Percentiles rank a stretch among this genome's conserved stretches.
These are phyloP conservation scores for Alnus glutinosa DNA, from an alignment of 306 rosid genomes.

Conservation along the genomic window DNA sequence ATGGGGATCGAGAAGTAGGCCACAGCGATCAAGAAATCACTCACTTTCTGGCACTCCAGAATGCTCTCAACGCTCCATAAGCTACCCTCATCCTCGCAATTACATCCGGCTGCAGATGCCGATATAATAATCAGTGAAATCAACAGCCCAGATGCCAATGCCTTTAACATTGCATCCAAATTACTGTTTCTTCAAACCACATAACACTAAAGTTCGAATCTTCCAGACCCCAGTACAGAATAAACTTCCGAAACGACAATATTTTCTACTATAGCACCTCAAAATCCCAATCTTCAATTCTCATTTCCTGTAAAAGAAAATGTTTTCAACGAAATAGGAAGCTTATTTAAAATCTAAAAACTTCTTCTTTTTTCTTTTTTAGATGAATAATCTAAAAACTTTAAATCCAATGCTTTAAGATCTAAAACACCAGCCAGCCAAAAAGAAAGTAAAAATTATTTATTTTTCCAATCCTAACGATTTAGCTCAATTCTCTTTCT, in stretches of 20 bases:
- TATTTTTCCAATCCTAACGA: constrained; percentile 2
- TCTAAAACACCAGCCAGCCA: constrained; percentile 24
- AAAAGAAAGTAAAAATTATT: not conserved
- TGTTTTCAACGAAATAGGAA: constrained; percentile 19
- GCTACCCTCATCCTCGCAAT: constrained; percentile 92
- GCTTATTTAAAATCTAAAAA: constrained; percentile 26
- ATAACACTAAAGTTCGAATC: constrained; percentile 32
- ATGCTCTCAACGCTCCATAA: constrained; percentile 87
- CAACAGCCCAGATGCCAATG: constrained; percentile 73
- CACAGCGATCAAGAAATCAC: constrained; percentile 97
- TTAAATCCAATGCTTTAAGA: constrained; percentile 28
- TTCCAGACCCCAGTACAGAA: constrained; percentile 23
- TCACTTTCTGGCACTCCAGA: constrained; percentile 88
- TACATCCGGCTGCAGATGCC: constrained; percentile 74
- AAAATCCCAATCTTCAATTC: constrained; percentile 38
- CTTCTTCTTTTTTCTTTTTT: not conserved
- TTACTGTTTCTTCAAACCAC: constrained; percentile 64
- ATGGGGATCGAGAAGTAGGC: constrained; percentile 98
- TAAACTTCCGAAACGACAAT: constrained; percentile 8
- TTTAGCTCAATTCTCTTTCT: constrained; percentile 1
- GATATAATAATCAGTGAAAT: constrained; percentile 50
- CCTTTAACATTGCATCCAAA: constrained; percentile 83
- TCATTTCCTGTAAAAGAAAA: constrained; percentile 53
- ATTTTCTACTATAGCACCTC: constrained; percentile 35
- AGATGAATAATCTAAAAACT: constrained; percentile 18